Base-by-base conservation (phyloP, 1,284 basidiomycete species). In the Leccinum fuscescens region DNA sequence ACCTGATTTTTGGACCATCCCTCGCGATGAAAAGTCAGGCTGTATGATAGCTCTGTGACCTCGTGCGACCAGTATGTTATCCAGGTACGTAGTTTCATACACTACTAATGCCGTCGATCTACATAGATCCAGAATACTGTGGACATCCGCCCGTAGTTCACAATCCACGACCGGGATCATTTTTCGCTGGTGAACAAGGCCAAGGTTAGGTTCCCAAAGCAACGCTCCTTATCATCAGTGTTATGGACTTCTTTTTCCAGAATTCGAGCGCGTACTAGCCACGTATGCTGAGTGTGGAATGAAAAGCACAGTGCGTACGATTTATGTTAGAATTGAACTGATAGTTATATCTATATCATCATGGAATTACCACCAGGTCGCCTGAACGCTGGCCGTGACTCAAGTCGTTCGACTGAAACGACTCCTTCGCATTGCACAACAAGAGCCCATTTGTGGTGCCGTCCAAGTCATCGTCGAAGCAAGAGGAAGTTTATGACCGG, bases 231-330 rank as follows among this genome's bases (percentile, higher is more conserved):
- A 77, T 98, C 9, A 42, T 42, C 1, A 95, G 96, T 8, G 93
- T 96, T 1, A 98, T 96, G 7, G 98, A 98, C 69, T 96, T 96
- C 0, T 92, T 96, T 70, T 94, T 98, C 65, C 88, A 93, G 63
- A 90, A 89, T 62, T 87, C 89, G 1, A 96, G 94, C 66, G 81
- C 84, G 6, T 93, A 97, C 75, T 98, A 95, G 94, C 94, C 95
- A 2, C 94, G 98, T 75, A 79, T 93, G 1, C 77, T 95, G 33
- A 90, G 87, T 61, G 77, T 91, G 37, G 86, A 88, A 46, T 76
- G 77, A 58, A 74, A 74, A 37, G 66, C 70, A 17, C 68, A 71
- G 84, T 85, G 64, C 65, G 80, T 73, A 12, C 42, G 4, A 61
- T 48, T n/a, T 52, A 11, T 15, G 48, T 46, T n/a, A 17, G 53